phyloP scores from a whole-genome alignment of 164 flowering plant genomes.

The Vitis amurensis region DNA sequence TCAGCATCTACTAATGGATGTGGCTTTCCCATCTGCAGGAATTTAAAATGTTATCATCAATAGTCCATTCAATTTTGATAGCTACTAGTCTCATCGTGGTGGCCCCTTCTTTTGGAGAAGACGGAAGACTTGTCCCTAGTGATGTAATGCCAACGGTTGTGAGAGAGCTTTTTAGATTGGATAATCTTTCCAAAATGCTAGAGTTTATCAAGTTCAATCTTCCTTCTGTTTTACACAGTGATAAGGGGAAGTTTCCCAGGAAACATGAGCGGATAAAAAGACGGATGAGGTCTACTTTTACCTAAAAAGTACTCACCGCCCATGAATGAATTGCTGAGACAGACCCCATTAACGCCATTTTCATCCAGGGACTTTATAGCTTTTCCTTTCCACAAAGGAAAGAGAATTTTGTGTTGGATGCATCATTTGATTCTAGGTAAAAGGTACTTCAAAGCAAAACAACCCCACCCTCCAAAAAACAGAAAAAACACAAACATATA shows the following conservation, averaged over 20 bases:
- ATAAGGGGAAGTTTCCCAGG: background rate
- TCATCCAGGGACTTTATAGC: background rate
- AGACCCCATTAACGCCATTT: background rate
- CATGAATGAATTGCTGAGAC: conserved; percentile 9
- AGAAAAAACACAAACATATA: background rate
- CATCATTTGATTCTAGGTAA: background rate
- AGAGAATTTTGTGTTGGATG: background rate
- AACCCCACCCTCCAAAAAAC: background rate
- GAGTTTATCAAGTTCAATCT: conserved; percentile 2
- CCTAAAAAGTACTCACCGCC: conserved; percentile 1
- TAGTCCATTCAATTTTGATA: conserved; percentile 8
- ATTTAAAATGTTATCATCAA: conserved; percentile 4
- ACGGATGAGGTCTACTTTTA: background rate
- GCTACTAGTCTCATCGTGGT: background rate
- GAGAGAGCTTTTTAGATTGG: conserved; percentile 5
- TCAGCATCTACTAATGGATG: conserved; percentile 11
- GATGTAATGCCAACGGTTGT: conserved; percentile 12
- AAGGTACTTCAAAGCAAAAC: background rate
- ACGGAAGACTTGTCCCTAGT: background rate
- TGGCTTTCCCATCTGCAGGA: conserved; percentile 10
- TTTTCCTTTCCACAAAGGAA: background rate
- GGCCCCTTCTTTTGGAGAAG: conserved; percentile 11
- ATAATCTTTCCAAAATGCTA: background rate
- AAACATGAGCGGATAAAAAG: conserved; percentile 8
- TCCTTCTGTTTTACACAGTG: conserved; percentile 5